A percentile compares a stretch with the other conserved stretches of the same genome.
These are phyloP conservation scores for Betula pendula DNA, from an alignment of 306 rosid species.

Conservation along the genomic window DNA sequence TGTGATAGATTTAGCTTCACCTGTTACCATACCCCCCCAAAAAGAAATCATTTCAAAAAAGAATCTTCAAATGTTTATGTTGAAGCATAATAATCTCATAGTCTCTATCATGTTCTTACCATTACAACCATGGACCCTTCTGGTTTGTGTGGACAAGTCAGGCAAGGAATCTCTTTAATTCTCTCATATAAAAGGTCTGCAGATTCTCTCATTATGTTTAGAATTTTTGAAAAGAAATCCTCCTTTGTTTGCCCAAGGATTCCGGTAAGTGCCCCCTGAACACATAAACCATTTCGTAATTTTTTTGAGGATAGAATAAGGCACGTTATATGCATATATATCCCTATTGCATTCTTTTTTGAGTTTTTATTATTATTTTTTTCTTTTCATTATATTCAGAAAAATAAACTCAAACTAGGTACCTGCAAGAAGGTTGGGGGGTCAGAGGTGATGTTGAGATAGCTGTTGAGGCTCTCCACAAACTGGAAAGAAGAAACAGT, in stretches of 20 bases:
- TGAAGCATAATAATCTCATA: neutral
- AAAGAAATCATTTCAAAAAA: neutral
- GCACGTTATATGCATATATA: no score
- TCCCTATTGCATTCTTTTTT: no score
- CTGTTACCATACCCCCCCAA: slow-evolving; percentile 31
- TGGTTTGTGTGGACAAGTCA: slow-evolving; percentile 67
- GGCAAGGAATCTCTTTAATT: slow-evolving; percentile 55
- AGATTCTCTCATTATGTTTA: slow-evolving; percentile 41
- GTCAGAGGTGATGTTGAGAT: slow-evolving; percentile 46
- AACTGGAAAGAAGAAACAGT: slow-evolving; percentile 38
- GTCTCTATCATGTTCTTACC: slow-evolving; percentile 40
- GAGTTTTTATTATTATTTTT: no score
- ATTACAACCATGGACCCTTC: slow-evolving; percentile 62
- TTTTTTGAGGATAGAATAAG: neutral
- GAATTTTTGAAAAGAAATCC: slow-evolving; percentile 40
- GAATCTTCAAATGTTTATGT: neutral
- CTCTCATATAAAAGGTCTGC: slow-evolving; percentile 44
- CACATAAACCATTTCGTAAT: slow-evolving; percentile 1
- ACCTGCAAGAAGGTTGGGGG: slow-evolving; percentile 69
- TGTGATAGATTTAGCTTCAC: slow-evolving; percentile 47
- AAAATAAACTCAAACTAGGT: slow-evolving; percentile 16
- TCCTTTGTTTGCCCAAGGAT: slow-evolving; percentile 47
- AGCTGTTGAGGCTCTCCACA: slow-evolving; percentile 37
- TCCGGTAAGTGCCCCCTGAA: slow-evolving; percentile 63
- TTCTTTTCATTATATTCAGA: no score